Evolutionary conservation across 129 eudicot species (phyloP).

Genomic region (Tagetes patula): DNA sequence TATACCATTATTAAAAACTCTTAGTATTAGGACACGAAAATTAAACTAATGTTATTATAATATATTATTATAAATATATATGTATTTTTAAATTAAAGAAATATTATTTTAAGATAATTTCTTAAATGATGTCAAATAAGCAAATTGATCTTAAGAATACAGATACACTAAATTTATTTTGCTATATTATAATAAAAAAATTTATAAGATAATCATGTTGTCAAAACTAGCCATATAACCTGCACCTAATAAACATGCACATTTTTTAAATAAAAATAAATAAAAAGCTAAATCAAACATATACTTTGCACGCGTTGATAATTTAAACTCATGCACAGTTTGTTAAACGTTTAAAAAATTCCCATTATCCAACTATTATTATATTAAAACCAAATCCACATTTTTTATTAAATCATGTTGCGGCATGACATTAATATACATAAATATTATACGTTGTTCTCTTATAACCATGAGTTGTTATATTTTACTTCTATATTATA

Average conservation of each 20-base stretch:
- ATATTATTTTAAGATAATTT: too few species aligned
- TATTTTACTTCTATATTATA: neutral
- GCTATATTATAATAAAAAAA: neutral
- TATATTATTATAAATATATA: too few species aligned
- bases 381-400: neutral
- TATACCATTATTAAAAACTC: too few species aligned
- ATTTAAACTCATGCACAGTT: neutral
- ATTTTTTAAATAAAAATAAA: neutral
- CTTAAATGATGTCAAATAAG: too few species aligned
- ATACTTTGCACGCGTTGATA: neutral
- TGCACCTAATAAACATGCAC: neutral
- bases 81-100: too few species aligned
- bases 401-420: slow-evolving; percentile 16
- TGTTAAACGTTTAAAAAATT: neutral
- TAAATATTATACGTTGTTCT: neutral
- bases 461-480: neutral
- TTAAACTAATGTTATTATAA: too few species aligned
- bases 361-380: neutral
- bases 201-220: neutral
- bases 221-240: neutral
- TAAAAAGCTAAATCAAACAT: neutral
- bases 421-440: slow-evolving; percentile 6
- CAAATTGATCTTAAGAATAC: too few species aligned
- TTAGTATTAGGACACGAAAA: too few species aligned
- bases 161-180: too few species aligned